phyloP scores from a whole-genome alignment of 768 basidiomycete genomes.

The Mycena leptocephala region DNA sequence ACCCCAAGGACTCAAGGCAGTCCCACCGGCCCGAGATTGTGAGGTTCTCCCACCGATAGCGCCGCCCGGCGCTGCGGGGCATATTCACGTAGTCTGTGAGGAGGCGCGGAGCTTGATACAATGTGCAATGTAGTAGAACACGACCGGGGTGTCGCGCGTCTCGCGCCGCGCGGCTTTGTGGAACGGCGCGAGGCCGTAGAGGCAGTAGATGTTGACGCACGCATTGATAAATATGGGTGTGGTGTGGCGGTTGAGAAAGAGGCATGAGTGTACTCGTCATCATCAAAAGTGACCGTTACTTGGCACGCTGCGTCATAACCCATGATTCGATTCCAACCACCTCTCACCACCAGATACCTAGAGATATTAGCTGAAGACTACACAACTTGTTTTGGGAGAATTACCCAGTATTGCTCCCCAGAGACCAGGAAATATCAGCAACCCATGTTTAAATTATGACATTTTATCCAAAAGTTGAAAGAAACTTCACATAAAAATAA shows the following conservation, averaged over 20 bases:
- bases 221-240: conserved; percentile 38
- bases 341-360: too few species aligned
- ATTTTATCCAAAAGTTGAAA: too few species aligned
- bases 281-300: too few species aligned
- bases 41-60: conserved; percentile 41
- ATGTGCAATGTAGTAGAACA: conserved; percentile 47
- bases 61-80: conserved; percentile 32
- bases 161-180: conserved; percentile 35
- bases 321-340: too few species aligned
- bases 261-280: too few species aligned
- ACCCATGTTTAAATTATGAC: too few species aligned
- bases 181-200: conserved; percentile 45
- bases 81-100: conserved; percentile 38
- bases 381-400: too few species aligned
- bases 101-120: conserved; percentile 38
- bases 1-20: conserved; percentile 42
- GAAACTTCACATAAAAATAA: too few species aligned
- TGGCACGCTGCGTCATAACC: too few species aligned
- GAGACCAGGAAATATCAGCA: too few species aligned
- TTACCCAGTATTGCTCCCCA: too few species aligned
- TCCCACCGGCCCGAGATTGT: conserved; percentile 44
- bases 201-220: conserved; percentile 43
- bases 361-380: too few species aligned
- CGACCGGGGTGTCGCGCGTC: conserved; percentile 28
- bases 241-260: conserved; percentile 17